Base-by-base conservation (phyloP, 345 rosid genomes). In the Capsella bursapastoris region DNA sequence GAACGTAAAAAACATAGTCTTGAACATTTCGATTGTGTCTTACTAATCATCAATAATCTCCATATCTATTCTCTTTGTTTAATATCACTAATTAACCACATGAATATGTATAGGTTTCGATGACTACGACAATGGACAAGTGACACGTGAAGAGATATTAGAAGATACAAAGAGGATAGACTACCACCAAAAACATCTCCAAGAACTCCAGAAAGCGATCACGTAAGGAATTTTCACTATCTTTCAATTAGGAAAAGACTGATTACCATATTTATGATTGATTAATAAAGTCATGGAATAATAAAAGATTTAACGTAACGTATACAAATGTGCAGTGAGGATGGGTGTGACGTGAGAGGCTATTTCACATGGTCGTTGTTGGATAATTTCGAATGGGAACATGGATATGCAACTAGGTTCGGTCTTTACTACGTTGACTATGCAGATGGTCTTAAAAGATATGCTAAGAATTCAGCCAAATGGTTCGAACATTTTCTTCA, bases 351-450 rank as follows among this genome's bases (percentile, higher is more conserved):
- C 7, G 87, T 87, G 3, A 81, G 77, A 77, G 91, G 91, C 8
- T 89, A 87, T 69, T 40, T 83, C 6, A 63, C 75, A 52, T 89
- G 89, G 88, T 82, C 80, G 48, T 55, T 84, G 16, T 72, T 88
- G 49, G 91, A 89, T 82, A 81, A 85, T 35, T 84, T 88, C 38
- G 90, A 89, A 66, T 89, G 90, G 87, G 61, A 14, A 10, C 69
- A 69, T 18, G 89, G 90, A 1, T 86, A 59, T 64, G 6, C 9
- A 2, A 2, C 63, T 16, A 80, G 88, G 49, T 89, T 70, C n/a
- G 95, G 95, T 4, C 76, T 89, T 0, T 62, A 62, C 15, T 62
- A 62, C 31, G 80, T 85, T 0, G 87, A 89, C 60, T 83, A 52
- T 65, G 18, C 78, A 48, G 49, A 86, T 4, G 77, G 78, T 11